These are phyloP conservation scores for Colletotrichum sp. DNA, from an alignment of 2,329 filamentous ascomycete species.

Conservation along the genomic window DNA sequence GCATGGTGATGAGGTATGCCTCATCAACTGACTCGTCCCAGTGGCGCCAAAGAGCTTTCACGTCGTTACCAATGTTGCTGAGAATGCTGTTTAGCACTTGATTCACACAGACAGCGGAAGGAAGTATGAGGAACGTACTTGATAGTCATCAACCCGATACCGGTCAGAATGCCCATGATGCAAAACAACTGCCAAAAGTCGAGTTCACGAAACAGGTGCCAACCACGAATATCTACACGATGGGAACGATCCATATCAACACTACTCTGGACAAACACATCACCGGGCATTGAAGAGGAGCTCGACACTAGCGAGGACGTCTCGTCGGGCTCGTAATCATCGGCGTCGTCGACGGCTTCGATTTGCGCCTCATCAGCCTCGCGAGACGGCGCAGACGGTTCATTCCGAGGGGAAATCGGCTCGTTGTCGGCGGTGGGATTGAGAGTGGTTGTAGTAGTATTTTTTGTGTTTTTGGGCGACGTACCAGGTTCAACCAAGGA, in stretches of 20 bases:
- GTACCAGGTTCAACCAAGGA: conserved; percentile 68
- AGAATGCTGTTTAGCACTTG: conserved; percentile 31
- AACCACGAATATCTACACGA: conserved; percentile 89
- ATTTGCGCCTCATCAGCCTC: conserved; percentile 26
- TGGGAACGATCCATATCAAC: conserved; percentile 77
- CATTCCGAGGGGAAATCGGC: not conserved
- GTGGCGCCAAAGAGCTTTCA: conserved; percentile 85
- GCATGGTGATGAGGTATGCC: conserved; percentile 78
- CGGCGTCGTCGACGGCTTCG: conserved; percentile 31
- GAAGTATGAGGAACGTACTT: conserved; percentile 69
- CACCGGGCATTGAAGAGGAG: conserved; percentile 56
- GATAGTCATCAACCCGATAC: conserved; percentile 97
- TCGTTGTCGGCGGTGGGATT: conserved; percentile 25
- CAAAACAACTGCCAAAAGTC: conserved; percentile 93
- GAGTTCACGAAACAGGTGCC: conserved; percentile 70
- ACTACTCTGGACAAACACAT: conserved; percentile 61
- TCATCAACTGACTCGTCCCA: conserved; percentile 77
- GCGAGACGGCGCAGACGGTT: conserved; percentile 10
- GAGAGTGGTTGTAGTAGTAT: conserved; percentile 34
- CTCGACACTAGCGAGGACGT: conserved; percentile 81
- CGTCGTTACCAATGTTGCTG: conserved; percentile 94
- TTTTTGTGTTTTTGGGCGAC: conserved; percentile 42
- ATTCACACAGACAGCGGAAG: not conserved
- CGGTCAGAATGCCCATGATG: conserved; percentile 89
- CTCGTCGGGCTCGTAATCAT: conserved; percentile 64